Percentiles rank a stretch among this genome's conserved stretches.
phyloP scores from a whole-genome alignment of 768 basidiomycete genomes.

The Pleurotus giganteus region DNA sequence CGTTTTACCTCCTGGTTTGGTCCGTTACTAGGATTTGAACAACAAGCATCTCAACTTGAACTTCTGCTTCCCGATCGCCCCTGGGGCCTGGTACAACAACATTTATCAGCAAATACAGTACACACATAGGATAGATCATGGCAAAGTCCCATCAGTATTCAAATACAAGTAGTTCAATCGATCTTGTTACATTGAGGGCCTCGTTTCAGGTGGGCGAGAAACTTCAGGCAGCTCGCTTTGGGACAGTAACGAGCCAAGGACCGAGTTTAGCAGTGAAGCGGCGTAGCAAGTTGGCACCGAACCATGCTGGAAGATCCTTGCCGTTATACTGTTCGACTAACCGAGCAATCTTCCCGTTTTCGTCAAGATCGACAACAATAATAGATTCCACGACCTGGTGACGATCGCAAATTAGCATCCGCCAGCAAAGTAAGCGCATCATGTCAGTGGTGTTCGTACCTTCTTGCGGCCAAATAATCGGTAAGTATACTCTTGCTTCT shows the following conservation, averaged over 20 bases:
- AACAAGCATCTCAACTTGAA: no score
- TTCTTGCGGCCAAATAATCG: constrained; percentile 51
- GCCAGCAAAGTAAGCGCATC: not conserved
- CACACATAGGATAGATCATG: no score
- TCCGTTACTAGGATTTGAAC: constrained; percentile 7
- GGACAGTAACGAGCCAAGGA: constrained; percentile 53
- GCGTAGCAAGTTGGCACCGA: constrained; percentile 47
- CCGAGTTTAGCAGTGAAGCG: constrained; percentile 46
- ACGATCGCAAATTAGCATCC: not conserved
- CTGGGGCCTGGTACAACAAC: no score
- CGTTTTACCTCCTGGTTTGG: constrained; percentile 16
- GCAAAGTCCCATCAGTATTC: no score
- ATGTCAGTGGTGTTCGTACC: constrained; percentile 25
- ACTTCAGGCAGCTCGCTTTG: constrained; percentile 27
- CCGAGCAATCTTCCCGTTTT: constrained; percentile 56
- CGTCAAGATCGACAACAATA: constrained; percentile 62
- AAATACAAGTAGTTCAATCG: no score
- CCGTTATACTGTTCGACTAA: constrained; percentile 64
- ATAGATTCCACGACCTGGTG: constrained; percentile 57
- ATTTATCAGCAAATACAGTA: no score
- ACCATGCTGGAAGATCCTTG: constrained; percentile 46
- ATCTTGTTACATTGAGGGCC: no score
- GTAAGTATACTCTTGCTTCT: constrained; percentile 61
- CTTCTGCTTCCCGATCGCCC: no score
- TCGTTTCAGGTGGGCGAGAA: no score